Percentiles rank a stretch among this genome's conserved stretches.
Evolutionary conservation across 2,329 filamentous ascomycete species (phyloP).

Genomic region (Pseudogymnoascus sp.): DNA sequence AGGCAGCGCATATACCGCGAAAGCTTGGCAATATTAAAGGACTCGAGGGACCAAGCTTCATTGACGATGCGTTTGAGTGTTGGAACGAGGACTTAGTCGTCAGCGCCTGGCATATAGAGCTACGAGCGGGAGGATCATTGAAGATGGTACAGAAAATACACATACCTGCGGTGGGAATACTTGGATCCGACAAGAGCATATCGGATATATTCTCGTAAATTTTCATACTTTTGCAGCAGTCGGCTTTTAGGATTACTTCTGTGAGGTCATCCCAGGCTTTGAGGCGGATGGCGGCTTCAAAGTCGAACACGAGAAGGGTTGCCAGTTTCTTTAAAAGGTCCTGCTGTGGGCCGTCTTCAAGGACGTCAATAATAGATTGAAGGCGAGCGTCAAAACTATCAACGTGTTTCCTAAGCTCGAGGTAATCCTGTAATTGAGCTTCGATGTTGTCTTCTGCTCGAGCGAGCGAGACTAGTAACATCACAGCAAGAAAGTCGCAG

Average conservation of each 20-base stretch:
- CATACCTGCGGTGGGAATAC: background rate
- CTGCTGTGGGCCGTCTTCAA: constrained; percentile 36
- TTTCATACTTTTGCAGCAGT: constrained; percentile 35
- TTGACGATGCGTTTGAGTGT: constrained; percentile 61
- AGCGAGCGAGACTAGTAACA: constrained; percentile 43
- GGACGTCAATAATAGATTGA: constrained; percentile 31
- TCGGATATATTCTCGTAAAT: constrained; percentile 59
- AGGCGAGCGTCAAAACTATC: constrained; percentile 45
- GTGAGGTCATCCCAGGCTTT: constrained; percentile 59
- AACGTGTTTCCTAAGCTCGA: constrained; percentile 51
- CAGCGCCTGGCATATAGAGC: constrained; percentile 33
- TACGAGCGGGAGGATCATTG: constrained; percentile 18
- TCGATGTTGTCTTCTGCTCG: constrained; percentile 42
- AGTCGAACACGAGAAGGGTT: constrained; percentile 64
- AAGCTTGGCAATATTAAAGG: constrained; percentile 49
- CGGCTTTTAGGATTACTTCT: constrained; percentile 47
- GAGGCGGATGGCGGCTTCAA: constrained; percentile 63
- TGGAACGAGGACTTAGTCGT: constrained; percentile 32
- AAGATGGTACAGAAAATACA: background rate
- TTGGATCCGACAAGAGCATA: constrained; percentile 39
- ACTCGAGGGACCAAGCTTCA: constrained; percentile 49
- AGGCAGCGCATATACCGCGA: constrained; percentile 72
- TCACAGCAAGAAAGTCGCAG: constrained; percentile 59
- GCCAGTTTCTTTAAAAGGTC: constrained; percentile 56
- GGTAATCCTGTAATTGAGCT: constrained; percentile 51